Base-by-base conservation (phyloP, 768 basidiomycete genomes). In the Mycena sanguinolenta region DNA sequence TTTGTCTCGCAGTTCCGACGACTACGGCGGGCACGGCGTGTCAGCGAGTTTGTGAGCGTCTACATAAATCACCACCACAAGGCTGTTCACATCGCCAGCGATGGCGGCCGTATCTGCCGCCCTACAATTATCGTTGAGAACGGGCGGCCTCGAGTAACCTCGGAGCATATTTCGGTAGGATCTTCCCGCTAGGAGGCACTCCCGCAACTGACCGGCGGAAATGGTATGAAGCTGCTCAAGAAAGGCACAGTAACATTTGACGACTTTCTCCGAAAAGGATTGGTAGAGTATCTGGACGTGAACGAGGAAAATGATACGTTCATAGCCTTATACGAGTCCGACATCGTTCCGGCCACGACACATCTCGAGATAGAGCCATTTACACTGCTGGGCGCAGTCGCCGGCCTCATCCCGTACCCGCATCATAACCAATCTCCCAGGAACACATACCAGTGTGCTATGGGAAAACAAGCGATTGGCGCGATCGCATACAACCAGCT, bases 391-490 rank as follows among this genome's bases (percentile, higher is more conserved):
- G 98, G 98, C 17, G 98, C 96, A 42, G 98, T 99, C 57, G 98
- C 98, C 5, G 98, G 98, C 54, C 89, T 99, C 30, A 99, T 99
- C 77, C 98, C 98, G 16, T 99, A 99, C 78, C 98, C 98, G 2
- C 98, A 99, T 79, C 98, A 99, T 80, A 99, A 99, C 77, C 98
- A 99, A 78, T 99, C 98, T 6, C 98, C 98, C 3, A 93, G 98
- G 63, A 99, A 99, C 77, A 99, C 98, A 13, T 99, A 99, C 79
- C 97, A 99, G 84, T 99, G 97, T 77, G 97, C 97, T 64, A 99
- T 99, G 97, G 97, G 98, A 63, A 99, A 99, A 84, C 98, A 99
- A 85, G 97, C 98, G 2, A 99, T 99, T 72, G 98, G 98, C 25
- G 97, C 97, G 16, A 99, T 99, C 70, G 97, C 92, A 0, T 98